Conservation (phyloP, 192 early-diverging fungal species). For the Podila clonocystis region DNA sequence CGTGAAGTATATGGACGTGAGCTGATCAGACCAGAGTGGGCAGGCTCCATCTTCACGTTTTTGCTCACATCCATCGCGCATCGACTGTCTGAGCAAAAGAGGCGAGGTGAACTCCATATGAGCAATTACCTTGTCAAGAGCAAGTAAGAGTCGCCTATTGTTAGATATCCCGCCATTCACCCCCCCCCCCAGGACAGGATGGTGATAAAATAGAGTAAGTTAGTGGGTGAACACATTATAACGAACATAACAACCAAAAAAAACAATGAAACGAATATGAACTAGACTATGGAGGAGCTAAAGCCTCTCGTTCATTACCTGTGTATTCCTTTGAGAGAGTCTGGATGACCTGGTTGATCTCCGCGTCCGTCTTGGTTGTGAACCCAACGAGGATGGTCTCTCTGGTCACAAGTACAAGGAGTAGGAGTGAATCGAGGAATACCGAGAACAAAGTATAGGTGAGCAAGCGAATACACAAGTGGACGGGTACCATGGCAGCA, state of each 20-base stretch:
- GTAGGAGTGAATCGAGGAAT: not conserved
- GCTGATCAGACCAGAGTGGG: no score
- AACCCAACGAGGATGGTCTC: constrained; percentile 45
- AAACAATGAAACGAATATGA: not conserved
- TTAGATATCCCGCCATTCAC: constrained; percentile 4
- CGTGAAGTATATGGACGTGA: no score
- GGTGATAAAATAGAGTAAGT: not conserved
- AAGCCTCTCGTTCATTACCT: constrained; percentile 8
- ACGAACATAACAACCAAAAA: not conserved
- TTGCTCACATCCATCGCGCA: no score
- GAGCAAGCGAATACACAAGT: not conserved
- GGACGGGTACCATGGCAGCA: not conserved
- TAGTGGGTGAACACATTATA: not conserved
- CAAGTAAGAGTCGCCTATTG: constrained; percentile 45
- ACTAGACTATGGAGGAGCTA: not conserved
- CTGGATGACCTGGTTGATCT: constrained; percentile 46
- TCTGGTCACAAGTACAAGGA: constrained; percentile 2
- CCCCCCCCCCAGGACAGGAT: no score
- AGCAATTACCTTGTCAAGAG: constrained; percentile 35
- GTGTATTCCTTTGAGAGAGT: constrained; percentile 48
- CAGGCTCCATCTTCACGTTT: no score
- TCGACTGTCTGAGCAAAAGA: not conserved
- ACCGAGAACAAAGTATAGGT: not conserved
- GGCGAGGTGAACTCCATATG: not conserved
- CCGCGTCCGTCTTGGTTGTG: constrained; percentile 40